Percentiles rank a stretch among this genome's conserved stretches.
Conservation (phyloP, 257 asterid species). For the Ocimum tenuiflorum region DNA sequence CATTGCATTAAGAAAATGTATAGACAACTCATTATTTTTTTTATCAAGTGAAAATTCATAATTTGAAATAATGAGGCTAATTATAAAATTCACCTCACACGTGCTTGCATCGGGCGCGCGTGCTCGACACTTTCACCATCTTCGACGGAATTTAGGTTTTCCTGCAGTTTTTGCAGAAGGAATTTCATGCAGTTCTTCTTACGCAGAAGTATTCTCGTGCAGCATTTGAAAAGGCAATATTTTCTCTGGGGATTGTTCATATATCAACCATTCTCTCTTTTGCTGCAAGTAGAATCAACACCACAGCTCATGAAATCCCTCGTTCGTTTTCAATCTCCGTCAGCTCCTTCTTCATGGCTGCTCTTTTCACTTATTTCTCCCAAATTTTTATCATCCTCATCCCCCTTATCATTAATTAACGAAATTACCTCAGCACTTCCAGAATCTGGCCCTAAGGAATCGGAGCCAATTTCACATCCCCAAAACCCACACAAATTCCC, state of each 20-base stretch:
- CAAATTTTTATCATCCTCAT: slow-evolving; percentile 17
- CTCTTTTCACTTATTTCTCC: background rate
- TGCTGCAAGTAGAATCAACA: background rate
- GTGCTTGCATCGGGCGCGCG: background rate
- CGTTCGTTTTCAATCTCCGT: slow-evolving; percentile 2
- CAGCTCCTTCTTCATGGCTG: slow-evolving; percentile 13
- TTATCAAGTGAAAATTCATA: too few species aligned
- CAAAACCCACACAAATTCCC: slow-evolving; percentile 14
- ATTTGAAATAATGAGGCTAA: background rate
- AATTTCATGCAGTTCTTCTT: background rate
- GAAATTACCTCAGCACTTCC: background rate
- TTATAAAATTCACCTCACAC: too few species aligned
- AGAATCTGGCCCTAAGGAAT: slow-evolving; percentile 1
- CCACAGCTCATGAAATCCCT: slow-evolving; percentile 15
- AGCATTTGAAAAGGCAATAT: background rate
- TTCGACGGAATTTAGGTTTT: background rate
- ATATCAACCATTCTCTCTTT: background rate
- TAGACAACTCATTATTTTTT: too few species aligned
- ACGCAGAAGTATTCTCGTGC: too few species aligned
- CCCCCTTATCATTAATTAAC: slow-evolving; percentile 9
- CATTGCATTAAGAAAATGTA: too few species aligned
- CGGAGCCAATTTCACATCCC: slow-evolving; percentile 9
- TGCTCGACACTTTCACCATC: background rate
- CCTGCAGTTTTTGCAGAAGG: background rate
- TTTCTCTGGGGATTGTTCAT: background rate